Evolutionary conservation across 2,329 filamentous ascomycete species (phyloP).

Genomic region (Penicillium sp.): DNA sequence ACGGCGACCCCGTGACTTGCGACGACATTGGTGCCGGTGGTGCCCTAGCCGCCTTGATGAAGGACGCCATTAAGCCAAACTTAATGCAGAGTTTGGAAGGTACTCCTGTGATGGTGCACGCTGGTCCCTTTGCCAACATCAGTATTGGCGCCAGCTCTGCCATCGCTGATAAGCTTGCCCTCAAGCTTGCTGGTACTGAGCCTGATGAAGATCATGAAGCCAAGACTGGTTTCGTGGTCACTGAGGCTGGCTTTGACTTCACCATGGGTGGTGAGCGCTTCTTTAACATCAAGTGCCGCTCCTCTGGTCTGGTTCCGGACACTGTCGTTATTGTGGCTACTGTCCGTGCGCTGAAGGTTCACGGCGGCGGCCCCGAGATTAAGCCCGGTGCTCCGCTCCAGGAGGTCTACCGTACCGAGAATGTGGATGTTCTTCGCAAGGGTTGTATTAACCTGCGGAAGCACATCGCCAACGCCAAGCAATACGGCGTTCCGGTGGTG

Average conservation of each 20-base stretch:
- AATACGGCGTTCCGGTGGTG: constrained; percentile 88
- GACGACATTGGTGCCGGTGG: constrained; percentile 93
- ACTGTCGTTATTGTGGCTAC: constrained; percentile 94
- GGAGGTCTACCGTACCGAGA: constrained; percentile 88
- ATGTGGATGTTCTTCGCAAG: constrained; percentile 82
- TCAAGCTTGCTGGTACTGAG: constrained; percentile 95
- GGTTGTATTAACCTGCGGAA: constrained; percentile 95
- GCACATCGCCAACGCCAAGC: constrained; percentile 86
- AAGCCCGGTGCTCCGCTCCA: constrained; percentile 80
- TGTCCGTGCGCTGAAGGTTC: constrained; percentile 92
- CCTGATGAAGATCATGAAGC: constrained; percentile 78
- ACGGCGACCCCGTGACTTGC: constrained; percentile 88
- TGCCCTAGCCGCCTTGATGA: constrained; percentile 91
- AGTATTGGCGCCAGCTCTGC: constrained; percentile 96
- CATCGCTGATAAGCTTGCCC: constrained; percentile 87
- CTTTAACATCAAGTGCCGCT: constrained; percentile 99
- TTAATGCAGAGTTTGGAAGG: constrained; percentile 98
- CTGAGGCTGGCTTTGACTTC: constrained; percentile 97
- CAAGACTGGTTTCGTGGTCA: constrained; percentile 90
- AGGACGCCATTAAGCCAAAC: constrained; percentile 97
- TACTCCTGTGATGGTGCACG: constrained; percentile 95
- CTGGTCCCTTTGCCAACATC: constrained; percentile 97
- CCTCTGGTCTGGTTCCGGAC: constrained; percentile 88
- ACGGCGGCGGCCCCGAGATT: constrained; percentile 94
- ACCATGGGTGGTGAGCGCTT: constrained; percentile 99